A percentile compares a stretch with the other conserved stretches of the same genome.
Conservation (phyloP, 495 filamentous ascomycete species). For the Glonium stellatum region DNA sequence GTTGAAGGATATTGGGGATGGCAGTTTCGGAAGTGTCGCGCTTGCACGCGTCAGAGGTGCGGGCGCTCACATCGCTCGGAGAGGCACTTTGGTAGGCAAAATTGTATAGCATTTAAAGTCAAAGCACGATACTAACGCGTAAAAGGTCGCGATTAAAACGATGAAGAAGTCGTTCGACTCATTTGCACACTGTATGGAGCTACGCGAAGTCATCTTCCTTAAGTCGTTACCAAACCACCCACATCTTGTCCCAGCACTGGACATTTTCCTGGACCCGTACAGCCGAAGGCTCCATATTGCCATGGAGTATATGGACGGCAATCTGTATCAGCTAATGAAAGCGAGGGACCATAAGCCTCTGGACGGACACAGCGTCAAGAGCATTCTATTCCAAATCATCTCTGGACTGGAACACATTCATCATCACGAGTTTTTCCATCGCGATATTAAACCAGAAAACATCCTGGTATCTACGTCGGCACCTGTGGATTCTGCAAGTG, state of each 20-base stretch:
- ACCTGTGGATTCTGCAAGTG: conserved; percentile 64
- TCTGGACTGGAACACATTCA: conserved; percentile 96
- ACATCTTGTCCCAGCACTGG: conserved; percentile 91
- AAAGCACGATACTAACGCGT: conserved; percentile 12
- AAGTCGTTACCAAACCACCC: conserved; percentile 76
- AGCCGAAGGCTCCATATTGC: conserved; percentile 94
- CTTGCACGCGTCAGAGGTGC: conserved; percentile 84
- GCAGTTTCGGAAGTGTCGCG: conserved; percentile 94
- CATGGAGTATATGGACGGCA: conserved; percentile 99
- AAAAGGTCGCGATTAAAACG: conserved; percentile 94
- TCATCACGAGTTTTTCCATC: conserved; percentile 94
- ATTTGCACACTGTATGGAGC: conserved; percentile 77
- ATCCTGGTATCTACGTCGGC: conserved; percentile 94
- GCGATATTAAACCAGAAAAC: conserved; percentile 98
- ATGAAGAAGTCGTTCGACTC: conserved; percentile 99
- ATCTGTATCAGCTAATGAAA: conserved; percentile 99
- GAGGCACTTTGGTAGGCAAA: conserved; percentile 74
- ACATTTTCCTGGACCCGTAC: conserved; percentile 96
- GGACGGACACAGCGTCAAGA: conserved; percentile 89
- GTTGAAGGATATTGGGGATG: conserved; percentile 96
- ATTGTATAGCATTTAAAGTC: conserved; percentile 28
- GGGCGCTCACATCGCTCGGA: conserved; percentile 77
- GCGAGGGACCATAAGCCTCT: conserved; percentile 88
- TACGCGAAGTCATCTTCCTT: conserved; percentile 95
- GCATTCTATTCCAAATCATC: conserved; percentile 94